phyloP scores from a whole-genome alignment of 345 rosid species.

The Physaria fendleri region DNA sequence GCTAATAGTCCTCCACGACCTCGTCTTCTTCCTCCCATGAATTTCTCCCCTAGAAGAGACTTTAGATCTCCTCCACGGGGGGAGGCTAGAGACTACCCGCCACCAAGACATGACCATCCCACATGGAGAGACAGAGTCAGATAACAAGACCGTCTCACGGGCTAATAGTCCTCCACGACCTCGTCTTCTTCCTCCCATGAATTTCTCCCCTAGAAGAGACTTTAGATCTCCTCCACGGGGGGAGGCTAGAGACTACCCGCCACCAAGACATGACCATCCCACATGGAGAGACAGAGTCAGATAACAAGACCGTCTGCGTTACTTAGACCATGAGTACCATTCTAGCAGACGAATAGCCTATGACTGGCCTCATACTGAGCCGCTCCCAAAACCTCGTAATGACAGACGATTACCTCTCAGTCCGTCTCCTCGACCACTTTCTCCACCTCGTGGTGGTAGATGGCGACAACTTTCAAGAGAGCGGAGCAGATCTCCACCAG shows the following conservation, averaged over 20 bases:
- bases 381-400: slow-evolving; percentile 52
- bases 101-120: slow-evolving; percentile 46
- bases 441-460: slow-evolving; percentile 41
- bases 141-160: slow-evolving; percentile 44
- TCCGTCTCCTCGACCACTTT: slow-evolving; percentile 37
- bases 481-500: slow-evolving; percentile 69
- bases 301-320: slow-evolving; percentile 47
- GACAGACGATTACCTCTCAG: slow-evolving; percentile 44
- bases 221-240: slow-evolving; percentile 66
- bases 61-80: slow-evolving; percentile 66
- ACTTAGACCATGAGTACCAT: slow-evolving; percentile 43
- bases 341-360: slow-evolving; percentile 51
- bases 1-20: slow-evolving; percentile 47
- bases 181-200: slow-evolving; percentile 57
- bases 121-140: slow-evolving; percentile 50
- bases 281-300: slow-evolving; percentile 50
- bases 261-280: slow-evolving; percentile 46
- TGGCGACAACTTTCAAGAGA: slow-evolving; percentile 66
- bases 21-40: slow-evolving; percentile 50
- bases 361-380: slow-evolving; percentile 50
- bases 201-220: slow-evolving; percentile 56
- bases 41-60: slow-evolving; percentile 56
- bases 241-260: slow-evolving; percentile 67
- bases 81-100: slow-evolving; percentile 67
- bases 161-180: too few relatives aligned